phyloP scores from a whole-genome alignment of 495 filamentous ascomycete genomes.

The Penicillium crystallinum region DNA sequence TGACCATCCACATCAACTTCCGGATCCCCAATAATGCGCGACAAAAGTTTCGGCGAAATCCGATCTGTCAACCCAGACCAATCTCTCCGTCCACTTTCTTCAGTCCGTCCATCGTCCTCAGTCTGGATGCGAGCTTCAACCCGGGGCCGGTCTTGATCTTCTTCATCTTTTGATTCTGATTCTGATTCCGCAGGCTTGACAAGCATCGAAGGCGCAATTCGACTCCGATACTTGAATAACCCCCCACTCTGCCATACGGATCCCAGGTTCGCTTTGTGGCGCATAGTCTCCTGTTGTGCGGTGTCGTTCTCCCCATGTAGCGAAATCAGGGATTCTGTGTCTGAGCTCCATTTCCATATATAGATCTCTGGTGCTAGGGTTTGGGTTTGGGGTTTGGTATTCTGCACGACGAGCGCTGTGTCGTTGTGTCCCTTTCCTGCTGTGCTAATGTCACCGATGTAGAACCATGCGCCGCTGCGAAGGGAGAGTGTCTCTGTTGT shows the following conservation, averaged over 20 bases:
- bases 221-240: conserved; percentile 41
- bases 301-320: conserved; percentile 21
- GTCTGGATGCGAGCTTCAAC: conserved; percentile 3
- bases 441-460: conserved; percentile 35
- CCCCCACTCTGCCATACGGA: conserved; percentile 38
- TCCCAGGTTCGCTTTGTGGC: conserved; percentile 37
- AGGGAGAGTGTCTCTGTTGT: conserved; percentile 52
- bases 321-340: conserved; percentile 29
- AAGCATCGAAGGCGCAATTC: conserved; percentile 26
- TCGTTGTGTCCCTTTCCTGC: conserved; percentile 12
- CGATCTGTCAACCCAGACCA: conserved; percentile 41
- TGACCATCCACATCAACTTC: conserved; percentile 36
- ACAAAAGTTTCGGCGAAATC: conserved; percentile 34
- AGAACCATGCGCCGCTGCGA: conserved; percentile 59
- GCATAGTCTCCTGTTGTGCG: conserved; percentile 33
- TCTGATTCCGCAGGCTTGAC: conserved; percentile 1
- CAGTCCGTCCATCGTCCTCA: conserved; percentile 26
- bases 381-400: not conserved
- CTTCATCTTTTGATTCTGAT: not conserved
- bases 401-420: conserved; percentile 11
- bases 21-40: conserved; percentile 34
- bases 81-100: conserved; percentile 30
- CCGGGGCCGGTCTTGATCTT: not conserved
- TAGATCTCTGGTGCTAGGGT: conserved; percentile 25
- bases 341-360: conserved; percentile 43